Evolutionary conservation across 352 stramenopile species (phyloP).

Genomic region (Lagenidium giganteum): DNA sequence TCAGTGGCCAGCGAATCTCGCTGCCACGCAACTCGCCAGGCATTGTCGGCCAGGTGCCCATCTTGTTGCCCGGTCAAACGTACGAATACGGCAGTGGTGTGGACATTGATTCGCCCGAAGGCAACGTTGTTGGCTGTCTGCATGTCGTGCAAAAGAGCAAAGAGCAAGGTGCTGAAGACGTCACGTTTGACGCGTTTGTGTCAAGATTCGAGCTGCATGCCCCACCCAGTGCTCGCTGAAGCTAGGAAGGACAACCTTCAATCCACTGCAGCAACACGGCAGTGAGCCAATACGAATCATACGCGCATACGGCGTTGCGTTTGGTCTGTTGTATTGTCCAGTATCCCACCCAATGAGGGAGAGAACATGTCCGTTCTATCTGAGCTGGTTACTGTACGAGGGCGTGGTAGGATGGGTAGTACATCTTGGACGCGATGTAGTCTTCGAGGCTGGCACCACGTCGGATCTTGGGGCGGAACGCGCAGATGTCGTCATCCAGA

Average conservation of each 20-base stretch:
- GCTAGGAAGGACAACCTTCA: too few relatives aligned
- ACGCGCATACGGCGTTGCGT: too few relatives aligned
- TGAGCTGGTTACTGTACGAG: conserved; percentile 81
- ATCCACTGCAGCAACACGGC: too few relatives aligned
- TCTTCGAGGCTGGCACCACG: conserved; percentile 74
- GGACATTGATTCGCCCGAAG: conserved; percentile 60
- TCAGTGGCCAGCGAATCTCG: conserved; percentile 48
- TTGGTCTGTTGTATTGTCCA: too few relatives aligned
- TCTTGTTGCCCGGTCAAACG: conserved; percentile 58
- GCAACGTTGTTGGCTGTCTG: conserved; percentile 59
- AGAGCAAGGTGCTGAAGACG: conserved; percentile 20
- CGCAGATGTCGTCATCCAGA: conserved; percentile 85
- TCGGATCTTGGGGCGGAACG: conserved; percentile 66
- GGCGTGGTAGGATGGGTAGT: conserved; percentile 92
- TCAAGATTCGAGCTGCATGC: conserved; percentile 58
- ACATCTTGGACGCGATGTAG: conserved; percentile 94
- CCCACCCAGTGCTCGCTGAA: conserved; percentile 8
- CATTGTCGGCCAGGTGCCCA: conserved; percentile 59
- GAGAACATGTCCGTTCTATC: too few relatives aligned
- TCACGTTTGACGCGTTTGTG: conserved; percentile 64
- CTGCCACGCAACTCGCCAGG: conserved; percentile 62
- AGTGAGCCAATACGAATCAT: too few relatives aligned
- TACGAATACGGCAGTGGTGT: conserved; percentile 80
- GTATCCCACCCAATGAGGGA: too few relatives aligned
- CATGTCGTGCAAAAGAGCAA: conserved; percentile 34